These are phyloP conservation scores for Desmodesmus armatus DNA, from an alignment of 139 green algal genomes.

Conservation along the genomic window DNA sequence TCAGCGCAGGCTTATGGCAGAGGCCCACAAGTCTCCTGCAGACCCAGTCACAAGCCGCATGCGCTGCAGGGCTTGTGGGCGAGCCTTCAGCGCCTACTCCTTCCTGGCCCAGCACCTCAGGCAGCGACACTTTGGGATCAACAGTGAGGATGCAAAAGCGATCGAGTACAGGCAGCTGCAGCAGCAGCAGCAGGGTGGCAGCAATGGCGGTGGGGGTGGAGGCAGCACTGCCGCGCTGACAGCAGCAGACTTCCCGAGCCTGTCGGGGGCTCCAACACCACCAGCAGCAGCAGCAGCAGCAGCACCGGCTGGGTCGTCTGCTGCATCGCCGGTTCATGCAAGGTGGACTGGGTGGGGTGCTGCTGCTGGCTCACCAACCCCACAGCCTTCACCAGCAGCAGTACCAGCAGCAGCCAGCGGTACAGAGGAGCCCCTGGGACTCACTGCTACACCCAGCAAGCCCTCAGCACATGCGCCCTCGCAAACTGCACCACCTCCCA, in stretches of 20 bases:
- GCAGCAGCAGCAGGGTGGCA: neutral
- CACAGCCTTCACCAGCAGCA: neutral
- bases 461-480: neutral
- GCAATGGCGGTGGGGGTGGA: neutral
- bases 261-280: constrained; percentile 16
- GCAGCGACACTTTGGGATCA: constrained; percentile 75
- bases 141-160: constrained; percentile 68
- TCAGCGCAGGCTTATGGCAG: constrained; percentile 21
- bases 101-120: constrained; percentile 80
- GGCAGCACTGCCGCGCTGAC: neutral
- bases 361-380: neutral
- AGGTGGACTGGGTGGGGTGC: constrained; percentile 2
- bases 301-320: neutral
- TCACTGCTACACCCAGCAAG: too few relatives aligned
- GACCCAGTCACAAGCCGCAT: constrained; percentile 63
- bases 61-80: constrained; percentile 74
- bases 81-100: constrained; percentile 62
- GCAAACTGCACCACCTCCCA: neutral
- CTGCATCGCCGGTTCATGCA: neutral
- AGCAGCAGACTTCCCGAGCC: constrained; percentile 9
- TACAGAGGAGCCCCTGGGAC: too few relatives aligned
- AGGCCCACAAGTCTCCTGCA: constrained; percentile 48
- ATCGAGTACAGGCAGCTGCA: constrained; percentile 34
- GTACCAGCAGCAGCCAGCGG: neutral
- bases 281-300: constrained; percentile 15